Evolutionary conservation across 768 basidiomycete species (phyloP), one percentile per base, ranked within the genome.

Genomic region (Mycena floridula): DNA sequence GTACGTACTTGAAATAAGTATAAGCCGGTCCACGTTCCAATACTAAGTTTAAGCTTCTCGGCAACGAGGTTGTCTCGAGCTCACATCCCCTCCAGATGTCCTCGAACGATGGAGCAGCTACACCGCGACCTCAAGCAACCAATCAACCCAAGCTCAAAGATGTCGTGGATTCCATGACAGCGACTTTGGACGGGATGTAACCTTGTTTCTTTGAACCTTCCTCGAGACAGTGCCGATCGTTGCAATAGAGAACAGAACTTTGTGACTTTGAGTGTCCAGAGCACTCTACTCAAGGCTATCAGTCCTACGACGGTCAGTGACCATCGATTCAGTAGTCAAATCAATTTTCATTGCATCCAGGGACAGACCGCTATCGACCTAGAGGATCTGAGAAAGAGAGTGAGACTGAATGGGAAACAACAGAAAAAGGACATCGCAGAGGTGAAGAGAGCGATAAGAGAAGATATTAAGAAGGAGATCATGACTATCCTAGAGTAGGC

Each of bases 191-290:
- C 16, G 47, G 25, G 15, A 15, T 62, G 61, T 62, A 37, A 38
- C 54, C 50, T 25, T 15, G 16, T 24, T 44, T 3, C 24, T 13
- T 15, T 6, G 12, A 12, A 21, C 6, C 21, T 5, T 15, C 25
- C 16, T 26, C 8, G 22, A 1, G 5, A 25, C 3, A 26, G 25
- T 25, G 27, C 40, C 45, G 28, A 45, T n/a, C 21, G n/a, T 21
- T 27, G 36, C 28, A 45, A 32, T 52, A 68, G 66, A 9, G 64
- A 58, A 7, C 47, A 45, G 16, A 59, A 56, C 9, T 62, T 70
- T 43, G 48, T 46, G 2, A 50, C 47, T 7, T 47, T 69, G 44
- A 62, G 64, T 35, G 58, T 59, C 23, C 60, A 64, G 45, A 59
- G 61, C 4, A 50, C 51, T 6, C 50, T 51, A 42, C 53, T 70